Conservation (phyloP, 2,329 filamentous ascomycete genomes). For the Arthrinium puccinioides region DNA sequence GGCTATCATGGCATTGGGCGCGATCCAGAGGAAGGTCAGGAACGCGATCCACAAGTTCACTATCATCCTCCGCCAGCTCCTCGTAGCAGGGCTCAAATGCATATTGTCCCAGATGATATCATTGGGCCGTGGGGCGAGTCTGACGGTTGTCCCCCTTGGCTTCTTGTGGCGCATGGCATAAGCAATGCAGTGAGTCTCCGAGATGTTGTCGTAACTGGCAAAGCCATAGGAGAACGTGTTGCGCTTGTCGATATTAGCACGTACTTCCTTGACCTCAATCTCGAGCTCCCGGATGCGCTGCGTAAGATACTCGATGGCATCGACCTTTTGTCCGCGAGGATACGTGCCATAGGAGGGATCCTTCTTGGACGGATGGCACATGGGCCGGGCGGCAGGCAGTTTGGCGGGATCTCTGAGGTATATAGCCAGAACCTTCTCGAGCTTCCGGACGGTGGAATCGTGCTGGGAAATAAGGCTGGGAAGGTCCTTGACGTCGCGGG, state of each 20-base stretch:
- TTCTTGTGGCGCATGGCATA: conserved; percentile 65
- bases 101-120: conserved; percentile 97
- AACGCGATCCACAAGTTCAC: conserved; percentile 80
- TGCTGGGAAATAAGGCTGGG: conserved; percentile 82
- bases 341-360: conserved; percentile 60
- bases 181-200: conserved; percentile 81
- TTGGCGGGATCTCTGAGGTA: conserved; percentile 84
- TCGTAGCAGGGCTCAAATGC: conserved; percentile 58
- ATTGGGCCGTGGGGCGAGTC: conserved; percentile 75
- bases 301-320: conserved; percentile 93
- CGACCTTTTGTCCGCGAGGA: conserved; percentile 58
- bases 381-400: conserved; percentile 69
- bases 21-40: conserved; percentile 80
- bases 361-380: conserved; percentile 73
- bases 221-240: conserved; percentile 90
- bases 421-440: conserved; percentile 79
- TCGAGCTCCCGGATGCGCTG: conserved; percentile 79
- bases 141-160: conserved; percentile 69
- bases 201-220: conserved; percentile 84
- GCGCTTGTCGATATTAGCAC: conserved; percentile 75
- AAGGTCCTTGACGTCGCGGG: conserved; percentile 85
- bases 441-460: conserved; percentile 67
- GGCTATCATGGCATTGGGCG: conserved; percentile 87
- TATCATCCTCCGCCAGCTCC: conserved; percentile 65
- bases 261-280: conserved; percentile 74